Evolutionary conservation across 1,284 basidiomycete species (phyloP), one percentile per base, ranked within the genome.

Genomic region (Tylopilus sp.): DNA sequence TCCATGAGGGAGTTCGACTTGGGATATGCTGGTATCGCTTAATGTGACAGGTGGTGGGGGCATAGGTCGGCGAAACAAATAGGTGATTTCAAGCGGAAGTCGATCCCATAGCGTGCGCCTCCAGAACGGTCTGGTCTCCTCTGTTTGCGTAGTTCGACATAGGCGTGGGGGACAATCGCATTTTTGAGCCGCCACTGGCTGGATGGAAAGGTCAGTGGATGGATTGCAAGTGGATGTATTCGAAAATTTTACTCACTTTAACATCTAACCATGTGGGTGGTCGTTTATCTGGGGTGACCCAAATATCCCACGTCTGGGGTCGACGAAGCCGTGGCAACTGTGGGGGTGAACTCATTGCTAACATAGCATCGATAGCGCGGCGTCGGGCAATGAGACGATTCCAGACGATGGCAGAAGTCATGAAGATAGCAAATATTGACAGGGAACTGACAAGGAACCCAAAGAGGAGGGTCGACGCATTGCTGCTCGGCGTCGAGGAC

Each of bases 381-480:
- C 64, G 64, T 19, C 64, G 55, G 2, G 46, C 35, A n/a, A 67
- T 55, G 18, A 66, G 66, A 31, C 66, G 64, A 36, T 65, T 67
- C 64, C 64, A 66, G 35, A 66, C 35, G 4, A 68, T 49, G 10
- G 65, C 67, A 40, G 46, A 50, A 13, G 49, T 44, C 61, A 69
- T 67, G 48, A 66, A 67, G 34, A 66, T 33, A 3, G 55, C 63
- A 41, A 66, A 66, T 23, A 69, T 39, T 0, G 64, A 65, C 35
- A 66, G 49, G 15, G 64, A 51, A 18, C 50, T 61, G 44, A 66
- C 48, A 30, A 66, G 64, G 48, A 66, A 69, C 15, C 65, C 67
- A 13, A 66, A 67, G 38, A 66, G 57, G 12, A 69, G 44, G 15
- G 53, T 53, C 12, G 67, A 68, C 0, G 65, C 49, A 18, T 48